These are phyloP conservation scores for Kalaharituber pfeilii DNA, from an alignment of 2,329 filamentous ascomycete species.

Conservation along the genomic window DNA sequence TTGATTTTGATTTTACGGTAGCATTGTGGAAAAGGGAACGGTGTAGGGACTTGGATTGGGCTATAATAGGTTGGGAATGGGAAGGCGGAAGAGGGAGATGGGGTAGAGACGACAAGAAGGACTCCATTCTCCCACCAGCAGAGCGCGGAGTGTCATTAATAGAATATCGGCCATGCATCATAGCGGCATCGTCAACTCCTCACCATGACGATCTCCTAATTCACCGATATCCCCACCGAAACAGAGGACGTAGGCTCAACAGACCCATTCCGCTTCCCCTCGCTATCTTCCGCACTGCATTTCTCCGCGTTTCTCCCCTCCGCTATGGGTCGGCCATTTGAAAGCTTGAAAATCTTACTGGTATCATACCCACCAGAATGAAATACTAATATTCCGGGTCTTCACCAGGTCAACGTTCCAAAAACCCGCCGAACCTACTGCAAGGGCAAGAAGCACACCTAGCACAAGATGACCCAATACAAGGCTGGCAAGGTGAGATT, in stretches of 20 bases:
- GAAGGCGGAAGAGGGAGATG: no score
- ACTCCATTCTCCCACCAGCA: no score
- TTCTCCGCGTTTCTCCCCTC: background rate
- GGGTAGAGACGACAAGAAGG: no score
- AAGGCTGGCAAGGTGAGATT: constrained; percentile 70
- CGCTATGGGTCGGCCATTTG: background rate
- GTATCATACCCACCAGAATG: background rate
- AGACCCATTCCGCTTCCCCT: background rate
- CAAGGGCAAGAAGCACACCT: constrained; percentile 89
- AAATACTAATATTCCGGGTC: background rate
- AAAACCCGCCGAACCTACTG: constrained; percentile 96
- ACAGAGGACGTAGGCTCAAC: background rate
- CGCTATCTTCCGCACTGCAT: background rate
- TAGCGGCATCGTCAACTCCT: no score
- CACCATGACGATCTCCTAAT: no score
- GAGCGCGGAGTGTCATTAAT: no score
- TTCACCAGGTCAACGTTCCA: constrained; percentile 79
- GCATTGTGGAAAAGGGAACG: no score
- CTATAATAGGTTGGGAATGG: no score
- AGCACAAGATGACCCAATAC: constrained; percentile 93
- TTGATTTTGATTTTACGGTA: no score
- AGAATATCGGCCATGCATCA: no score
- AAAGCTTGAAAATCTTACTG: background rate
- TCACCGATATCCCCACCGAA: background rate
- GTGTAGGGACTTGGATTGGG: no score